Evolutionary conservation across 2,329 filamentous ascomycete genomes (phyloP).

Genomic region (Tolypocladium paradoxum): DNA sequence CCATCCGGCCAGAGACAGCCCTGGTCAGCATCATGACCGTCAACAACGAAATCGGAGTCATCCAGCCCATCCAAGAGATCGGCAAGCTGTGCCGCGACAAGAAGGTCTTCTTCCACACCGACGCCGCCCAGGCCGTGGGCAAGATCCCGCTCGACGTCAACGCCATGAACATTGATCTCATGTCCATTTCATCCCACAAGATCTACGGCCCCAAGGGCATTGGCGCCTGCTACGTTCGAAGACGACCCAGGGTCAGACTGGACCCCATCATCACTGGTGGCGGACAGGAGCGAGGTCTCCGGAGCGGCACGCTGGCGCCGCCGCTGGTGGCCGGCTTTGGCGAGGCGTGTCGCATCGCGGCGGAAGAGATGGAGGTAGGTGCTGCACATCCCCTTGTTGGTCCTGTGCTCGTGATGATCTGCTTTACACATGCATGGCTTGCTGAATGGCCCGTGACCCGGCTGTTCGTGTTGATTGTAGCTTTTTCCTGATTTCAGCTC

Average conservation of each 20-base stretch:
- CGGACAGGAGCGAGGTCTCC: constrained; percentile 87
- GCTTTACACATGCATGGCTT: constrained; percentile 83
- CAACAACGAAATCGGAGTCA: constrained; percentile 99
- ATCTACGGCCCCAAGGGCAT: constrained; percentile 98
- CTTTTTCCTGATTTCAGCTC: constrained; percentile 49
- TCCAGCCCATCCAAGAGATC: constrained; percentile 89
- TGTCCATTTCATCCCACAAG: constrained; percentile 98
- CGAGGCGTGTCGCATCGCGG: constrained; percentile 86
- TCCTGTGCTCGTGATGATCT: constrained; percentile 56
- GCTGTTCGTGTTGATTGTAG: constrained; percentile 49
- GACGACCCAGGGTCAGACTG: constrained; percentile 83
- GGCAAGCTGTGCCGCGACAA: constrained; percentile 81
- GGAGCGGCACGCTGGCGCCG: constrained; percentile 88
- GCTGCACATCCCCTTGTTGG: constrained; percentile 3
- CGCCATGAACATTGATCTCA: constrained; percentile 93
- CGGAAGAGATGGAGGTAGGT: constrained; percentile 83
- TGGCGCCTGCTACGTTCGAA: constrained; percentile 88
- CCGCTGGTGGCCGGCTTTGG: constrained; percentile 86
- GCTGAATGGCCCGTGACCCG: constrained; percentile 63
- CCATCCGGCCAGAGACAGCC: constrained; percentile 82
- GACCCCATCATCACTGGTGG: constrained; percentile 95
- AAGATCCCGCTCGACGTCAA: constrained; percentile 97
- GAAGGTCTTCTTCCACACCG: constrained; percentile 97
- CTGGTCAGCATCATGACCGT: constrained; percentile 97
- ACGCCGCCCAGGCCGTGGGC: constrained; percentile 93